Evolutionary conservation across 345 rosid genomes (phyloP).

Genomic region (Lenwebbia sp.): DNA sequence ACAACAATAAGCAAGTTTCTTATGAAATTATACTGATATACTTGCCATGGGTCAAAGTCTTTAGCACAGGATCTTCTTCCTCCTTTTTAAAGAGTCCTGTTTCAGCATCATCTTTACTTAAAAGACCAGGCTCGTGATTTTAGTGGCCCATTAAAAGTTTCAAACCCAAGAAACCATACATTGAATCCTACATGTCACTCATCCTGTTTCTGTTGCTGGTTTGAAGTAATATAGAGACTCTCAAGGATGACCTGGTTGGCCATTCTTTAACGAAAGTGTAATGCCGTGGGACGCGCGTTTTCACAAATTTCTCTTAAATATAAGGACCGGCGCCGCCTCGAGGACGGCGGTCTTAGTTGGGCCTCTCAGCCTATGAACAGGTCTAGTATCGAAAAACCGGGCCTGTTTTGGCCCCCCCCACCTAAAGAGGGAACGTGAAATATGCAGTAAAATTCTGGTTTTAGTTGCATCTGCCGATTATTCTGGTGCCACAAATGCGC

Average conservation of each 20-base stretch:
- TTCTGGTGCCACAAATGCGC: background rate
- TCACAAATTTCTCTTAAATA: background rate
- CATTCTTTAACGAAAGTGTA: background rate
- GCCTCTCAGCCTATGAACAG: background rate
- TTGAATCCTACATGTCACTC: background rate
- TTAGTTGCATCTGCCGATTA: background rate
- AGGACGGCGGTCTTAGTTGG: background rate
- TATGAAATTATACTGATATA: background rate
- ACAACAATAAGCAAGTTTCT: background rate
- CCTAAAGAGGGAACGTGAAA: background rate
- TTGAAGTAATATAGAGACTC: background rate
- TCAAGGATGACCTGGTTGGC: background rate
- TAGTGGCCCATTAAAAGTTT: background rate
- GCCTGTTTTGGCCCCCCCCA: background rate
- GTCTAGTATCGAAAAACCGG: background rate
- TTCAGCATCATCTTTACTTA: background rate
- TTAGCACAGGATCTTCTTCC: background rate
- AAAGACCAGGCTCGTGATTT: background rate
- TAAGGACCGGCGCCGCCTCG: background rate
- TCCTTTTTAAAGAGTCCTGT: background rate
- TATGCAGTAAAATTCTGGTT: background rate
- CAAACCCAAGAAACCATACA: background rate
- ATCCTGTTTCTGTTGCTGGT: background rate
- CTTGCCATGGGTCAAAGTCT: background rate
- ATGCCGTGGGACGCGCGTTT: background rate